Evolutionary conservation across 495 filamentous ascomycete genomes (phyloP).

Genomic region (Schizothecium vesticola): DNA sequence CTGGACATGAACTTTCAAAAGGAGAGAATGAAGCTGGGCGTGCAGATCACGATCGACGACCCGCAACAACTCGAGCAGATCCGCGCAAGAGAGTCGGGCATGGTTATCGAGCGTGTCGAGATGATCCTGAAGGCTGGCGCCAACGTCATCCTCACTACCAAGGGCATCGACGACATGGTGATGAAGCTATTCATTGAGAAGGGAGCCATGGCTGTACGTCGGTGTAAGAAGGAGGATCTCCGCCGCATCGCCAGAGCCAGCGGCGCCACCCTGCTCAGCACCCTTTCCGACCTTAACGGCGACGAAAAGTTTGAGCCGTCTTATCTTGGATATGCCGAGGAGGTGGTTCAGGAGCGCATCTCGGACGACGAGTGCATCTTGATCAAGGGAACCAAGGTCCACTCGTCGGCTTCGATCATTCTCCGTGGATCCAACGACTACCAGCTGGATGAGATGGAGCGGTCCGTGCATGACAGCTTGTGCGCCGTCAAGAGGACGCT

Average conservation of each 20-base stretch:
- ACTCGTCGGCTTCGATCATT: conserved; percentile 92
- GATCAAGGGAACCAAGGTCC: conserved; percentile 90
- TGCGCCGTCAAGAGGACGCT: conserved; percentile 96
- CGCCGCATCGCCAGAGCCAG: conserved; percentile 94
- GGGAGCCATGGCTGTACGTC: conserved; percentile 90
- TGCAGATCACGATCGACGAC: conserved; percentile 97
- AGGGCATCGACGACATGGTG: conserved; percentile 95
- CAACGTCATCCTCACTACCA: conserved; percentile 93
- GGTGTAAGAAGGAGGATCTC: conserved; percentile 98
- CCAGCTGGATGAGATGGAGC: conserved; percentile 98
- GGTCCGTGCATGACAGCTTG: conserved; percentile 93
- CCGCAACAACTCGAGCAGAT: conserved; percentile 97
- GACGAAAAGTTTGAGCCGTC: conserved; percentile 95
- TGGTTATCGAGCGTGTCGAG: conserved; percentile 90
- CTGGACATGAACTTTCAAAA: conserved; percentile 98
- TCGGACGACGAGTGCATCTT: conserved; percentile 99
- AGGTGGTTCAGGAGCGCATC: conserved; percentile 93
- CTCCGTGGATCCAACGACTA: conserved; percentile 95
- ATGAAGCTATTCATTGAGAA: conserved; percentile 93
- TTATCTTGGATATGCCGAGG: conserved; percentile 83
- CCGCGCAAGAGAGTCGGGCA: conserved; percentile 80
- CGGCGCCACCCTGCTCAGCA: conserved; percentile 85
- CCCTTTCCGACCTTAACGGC: conserved; percentile 91
- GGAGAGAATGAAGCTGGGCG: conserved; percentile 97
- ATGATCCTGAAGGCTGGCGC: conserved; percentile 97